Evolutionary conservation across 139 green algal species (phyloP).

Genomic region (Dunaliella primolecta): DNA sequence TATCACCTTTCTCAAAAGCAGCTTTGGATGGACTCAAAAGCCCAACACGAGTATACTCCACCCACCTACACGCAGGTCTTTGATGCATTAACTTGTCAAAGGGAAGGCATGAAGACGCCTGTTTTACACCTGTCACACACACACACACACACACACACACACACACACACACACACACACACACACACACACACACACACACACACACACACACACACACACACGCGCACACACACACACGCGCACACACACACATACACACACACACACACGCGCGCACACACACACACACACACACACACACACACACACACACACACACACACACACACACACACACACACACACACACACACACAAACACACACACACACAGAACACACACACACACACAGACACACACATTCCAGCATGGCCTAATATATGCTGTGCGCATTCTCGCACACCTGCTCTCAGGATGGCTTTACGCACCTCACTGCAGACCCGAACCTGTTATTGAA

Average conservation of each 20-base stretch:
- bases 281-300: background rate
- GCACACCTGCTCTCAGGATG: slow-evolving; percentile 35
- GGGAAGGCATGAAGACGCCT: too few species aligned
- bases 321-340: background rate
- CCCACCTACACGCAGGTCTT: slow-evolving; percentile 1
- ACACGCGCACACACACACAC: background rate
- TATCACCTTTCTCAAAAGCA: background rate
- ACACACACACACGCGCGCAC: background rate
- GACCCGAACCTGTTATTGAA: slow-evolving; percentile 55
- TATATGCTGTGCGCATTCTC: background rate
- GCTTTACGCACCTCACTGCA: slow-evolving; percentile 72
- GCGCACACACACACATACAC: background rate
- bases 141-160: background rate
- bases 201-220: background rate
- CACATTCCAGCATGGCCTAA: background rate
- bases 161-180: background rate
- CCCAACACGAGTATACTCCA: background rate
- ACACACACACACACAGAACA: background rate
- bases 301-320: background rate
- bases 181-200: background rate
- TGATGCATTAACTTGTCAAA: too few species aligned
- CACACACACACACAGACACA: slow-evolving; percentile 3
- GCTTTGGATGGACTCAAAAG: background rate
- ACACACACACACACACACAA: background rate
- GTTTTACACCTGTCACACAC: too few species aligned